Conservation (phyloP, 2,329 filamentous ascomycete species). For the Fusarium floridanum region DNA sequence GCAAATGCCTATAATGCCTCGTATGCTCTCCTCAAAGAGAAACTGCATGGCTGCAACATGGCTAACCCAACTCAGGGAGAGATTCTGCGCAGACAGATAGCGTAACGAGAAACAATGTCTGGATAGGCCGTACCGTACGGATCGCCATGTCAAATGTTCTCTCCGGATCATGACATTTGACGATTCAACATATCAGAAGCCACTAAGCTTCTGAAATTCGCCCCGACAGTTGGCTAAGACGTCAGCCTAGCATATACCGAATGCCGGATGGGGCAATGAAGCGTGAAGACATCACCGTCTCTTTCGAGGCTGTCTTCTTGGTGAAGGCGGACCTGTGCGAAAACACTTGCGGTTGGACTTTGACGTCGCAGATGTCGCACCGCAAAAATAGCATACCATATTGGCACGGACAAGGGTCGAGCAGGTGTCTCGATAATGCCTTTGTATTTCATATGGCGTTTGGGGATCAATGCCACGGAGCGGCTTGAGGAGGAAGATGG, state of each 20-base stretch:
- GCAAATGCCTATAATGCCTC: constrained; percentile 15
- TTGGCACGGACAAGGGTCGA: neutral
- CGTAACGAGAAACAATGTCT: constrained; percentile 45
- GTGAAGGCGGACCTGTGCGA: neutral
- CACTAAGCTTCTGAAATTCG: neutral
- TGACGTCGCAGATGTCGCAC: neutral
- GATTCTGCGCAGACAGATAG: constrained; percentile 11
- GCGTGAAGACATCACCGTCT: neutral
- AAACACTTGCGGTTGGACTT: too few species aligned
- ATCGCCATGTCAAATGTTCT: constrained; percentile 46
- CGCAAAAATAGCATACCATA: neutral
- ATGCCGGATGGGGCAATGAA: neutral
- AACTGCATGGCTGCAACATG: neutral
- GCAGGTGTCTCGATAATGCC: neutral
- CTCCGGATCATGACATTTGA: constrained; percentile 29
- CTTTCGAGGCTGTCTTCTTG: neutral
- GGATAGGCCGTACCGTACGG: constrained; percentile 50
- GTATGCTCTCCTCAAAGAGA: constrained; percentile 10
- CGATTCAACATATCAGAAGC: neutral
- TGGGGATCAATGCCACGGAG: neutral
- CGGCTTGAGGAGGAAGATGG: neutral
- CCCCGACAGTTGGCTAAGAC: neutral
- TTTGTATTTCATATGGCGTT: neutral
- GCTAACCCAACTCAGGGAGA: constrained; percentile 9
- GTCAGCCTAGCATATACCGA: neutral